These are phyloP conservation scores for Rosa multiflora DNA, from an alignment of 306 rosid genomes.

Conservation along the genomic window DNA sequence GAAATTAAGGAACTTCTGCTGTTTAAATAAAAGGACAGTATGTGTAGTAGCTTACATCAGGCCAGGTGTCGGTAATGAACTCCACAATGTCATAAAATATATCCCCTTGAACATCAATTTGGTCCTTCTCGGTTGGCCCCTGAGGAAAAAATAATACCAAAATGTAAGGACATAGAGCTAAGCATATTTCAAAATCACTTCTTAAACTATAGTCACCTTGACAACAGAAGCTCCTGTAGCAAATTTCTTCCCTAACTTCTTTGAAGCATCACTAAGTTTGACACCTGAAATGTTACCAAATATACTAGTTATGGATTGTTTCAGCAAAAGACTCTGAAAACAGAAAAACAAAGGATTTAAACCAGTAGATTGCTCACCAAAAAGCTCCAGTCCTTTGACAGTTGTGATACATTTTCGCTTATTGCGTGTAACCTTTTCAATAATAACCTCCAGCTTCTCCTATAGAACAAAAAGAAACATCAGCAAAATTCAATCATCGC, in stretches of 20 bases:
- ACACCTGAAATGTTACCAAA: constrained; percentile 55
- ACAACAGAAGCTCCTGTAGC: constrained; percentile 99
- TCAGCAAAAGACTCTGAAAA: constrained; percentile 12
- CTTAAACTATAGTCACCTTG: constrained; percentile 52
- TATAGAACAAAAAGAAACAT: constrained; percentile 37
- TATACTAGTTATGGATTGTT: constrained; percentile 12
- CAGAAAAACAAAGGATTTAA: constrained; percentile 1
- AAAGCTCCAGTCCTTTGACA: constrained; percentile 93
- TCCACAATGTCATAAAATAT: constrained; percentile 91
- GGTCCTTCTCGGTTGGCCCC: constrained; percentile 99
- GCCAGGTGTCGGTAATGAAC: constrained; percentile 91
- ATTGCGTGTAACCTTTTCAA: constrained; percentile 91
- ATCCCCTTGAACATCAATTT: constrained; percentile 99
- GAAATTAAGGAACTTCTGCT: background rate
- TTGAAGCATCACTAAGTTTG: constrained; percentile 97
- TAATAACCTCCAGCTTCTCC: constrained; percentile 91
- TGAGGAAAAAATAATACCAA: constrained; percentile 36
- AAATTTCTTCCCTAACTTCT: constrained; percentile 97
- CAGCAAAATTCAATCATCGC: constrained; percentile 14
- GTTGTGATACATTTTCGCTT: constrained; percentile 93
- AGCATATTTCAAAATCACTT: constrained; percentile 8
- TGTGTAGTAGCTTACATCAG: constrained; percentile 61
- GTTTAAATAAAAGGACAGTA: background rate
- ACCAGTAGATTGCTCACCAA: constrained; percentile 59
- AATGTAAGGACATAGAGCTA: constrained; percentile 19